Percentiles rank a stretch among this genome's conserved stretches.
Conservation (phyloP, 768 basidiomycete genomes). For the Pulveroboletus frians region DNA sequence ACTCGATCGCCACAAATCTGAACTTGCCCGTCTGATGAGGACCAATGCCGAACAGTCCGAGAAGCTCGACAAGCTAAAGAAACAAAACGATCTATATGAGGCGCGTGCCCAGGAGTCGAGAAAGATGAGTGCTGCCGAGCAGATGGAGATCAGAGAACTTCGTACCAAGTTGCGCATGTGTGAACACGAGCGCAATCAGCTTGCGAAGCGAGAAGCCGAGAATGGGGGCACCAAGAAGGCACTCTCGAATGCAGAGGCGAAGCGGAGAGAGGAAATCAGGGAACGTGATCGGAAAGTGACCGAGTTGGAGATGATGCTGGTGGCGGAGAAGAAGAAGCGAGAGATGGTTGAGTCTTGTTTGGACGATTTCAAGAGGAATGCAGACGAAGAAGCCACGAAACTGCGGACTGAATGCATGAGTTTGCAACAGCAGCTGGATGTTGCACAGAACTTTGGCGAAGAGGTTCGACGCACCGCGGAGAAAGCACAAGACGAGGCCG, state of each 20-base stretch:
- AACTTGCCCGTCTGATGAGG: constrained; percentile 48
- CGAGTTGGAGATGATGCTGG: constrained; percentile 51
- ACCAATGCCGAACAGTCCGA: constrained; percentile 46
- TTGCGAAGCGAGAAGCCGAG: constrained; percentile 49
- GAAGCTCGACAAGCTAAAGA: constrained; percentile 57
- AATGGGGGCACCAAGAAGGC: constrained; percentile 46
- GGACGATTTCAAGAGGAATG: constrained; percentile 39
- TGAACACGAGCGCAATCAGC: constrained; percentile 54
- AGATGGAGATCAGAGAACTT: constrained; percentile 59
- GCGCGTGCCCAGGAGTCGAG: constrained; percentile 58
- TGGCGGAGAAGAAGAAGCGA: constrained; percentile 46
- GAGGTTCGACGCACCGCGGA: constrained; percentile 31
- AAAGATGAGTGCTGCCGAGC: constrained; percentile 43
- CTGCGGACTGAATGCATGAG: constrained; percentile 31
- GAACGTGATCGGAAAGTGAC: constrained; percentile 50
- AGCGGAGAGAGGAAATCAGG: constrained; percentile 48
- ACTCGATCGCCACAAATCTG: constrained; percentile 53
- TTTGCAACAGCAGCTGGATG: constrained; percentile 36
- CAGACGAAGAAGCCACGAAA: constrained; percentile 37
- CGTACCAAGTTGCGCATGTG: constrained; percentile 51
- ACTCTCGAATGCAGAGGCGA: constrained; percentile 44
- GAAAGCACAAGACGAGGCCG: constrained; percentile 28
- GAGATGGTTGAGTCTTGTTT: constrained; percentile 43
- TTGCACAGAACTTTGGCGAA: constrained; percentile 34
- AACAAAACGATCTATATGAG: constrained; percentile 54